Evolutionary conservation across 805 yeast genomes (phyloP), one percentile per base, ranked within the genome.

Genomic region (Candida coquimbonensis): DNA sequence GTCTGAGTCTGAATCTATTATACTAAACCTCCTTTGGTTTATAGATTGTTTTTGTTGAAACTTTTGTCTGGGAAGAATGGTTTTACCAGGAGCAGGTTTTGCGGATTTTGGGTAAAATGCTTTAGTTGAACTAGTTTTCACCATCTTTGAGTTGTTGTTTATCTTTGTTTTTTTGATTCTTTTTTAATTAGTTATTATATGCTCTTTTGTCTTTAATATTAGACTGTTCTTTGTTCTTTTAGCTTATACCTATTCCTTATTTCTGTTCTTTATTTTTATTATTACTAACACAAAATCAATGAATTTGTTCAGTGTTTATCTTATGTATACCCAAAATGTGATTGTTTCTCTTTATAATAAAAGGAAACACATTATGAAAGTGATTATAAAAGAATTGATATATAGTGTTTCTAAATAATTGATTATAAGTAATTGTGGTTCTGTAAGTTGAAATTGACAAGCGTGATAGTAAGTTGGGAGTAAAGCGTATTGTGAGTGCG

Each of bases 1-100:
- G 1, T 32, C 34, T 32, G 63, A 61, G 21, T 71, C 71, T n/a
- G 74, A 69, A 45, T 70, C 72, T 12, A 72, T 58, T 25, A 72
- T 53, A 51, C 74, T 68, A 50, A 72, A 72, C 49, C 70, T 61
- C 57, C 75, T 65, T 40, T 68, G 71, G 46, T 65, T 59, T 35
- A 33, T 41, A 11, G 14, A 26, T 24, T 43, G 48, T 17, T 44
- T 40, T 24, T 36, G 44, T 40, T 46, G 42, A 38, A 42, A 39
- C 9, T 52, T 50, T 34, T 37, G 43, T 46, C 46, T 53, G 52
- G 58, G 55, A 24, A 54, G 54, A 37, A 54, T 48, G 34, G 63
- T 57, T 49, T 52, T 57, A 14, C 55, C 65, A n/a, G 45, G 45
- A 36, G 58, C 61, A 32, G 63, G 64, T 54, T 58, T 55, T n/a